A percentile compares a stretch with the other conserved stretches of the same genome.
These are phyloP conservation scores for Fraxinus xanthoxyloides DNA, from an alignment of 305 asterid species.

Conservation along the genomic window DNA sequence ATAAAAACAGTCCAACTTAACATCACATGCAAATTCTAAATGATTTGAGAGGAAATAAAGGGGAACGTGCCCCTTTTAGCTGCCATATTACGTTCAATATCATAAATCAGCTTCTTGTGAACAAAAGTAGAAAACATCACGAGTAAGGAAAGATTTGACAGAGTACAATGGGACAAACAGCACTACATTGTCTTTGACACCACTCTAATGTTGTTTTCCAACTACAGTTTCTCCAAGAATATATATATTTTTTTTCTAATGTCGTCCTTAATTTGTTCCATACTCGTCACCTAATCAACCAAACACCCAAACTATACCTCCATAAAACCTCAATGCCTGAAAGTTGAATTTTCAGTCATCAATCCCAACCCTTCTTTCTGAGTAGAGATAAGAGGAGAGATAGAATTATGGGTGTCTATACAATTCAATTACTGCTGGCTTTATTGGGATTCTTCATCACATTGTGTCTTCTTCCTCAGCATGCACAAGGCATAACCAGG, in stretches of 20 bases:
- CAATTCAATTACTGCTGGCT: background rate
- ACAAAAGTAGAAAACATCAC: conserved; percentile 3
- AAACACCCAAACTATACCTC: conserved; percentile 19
- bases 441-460: conserved; percentile 24
- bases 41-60: background rate
- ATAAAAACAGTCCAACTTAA: background rate
- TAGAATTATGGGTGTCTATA: conserved; percentile 27
- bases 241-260: background rate
- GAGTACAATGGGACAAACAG: conserved; percentile 13
- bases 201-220: conserved; percentile 76
- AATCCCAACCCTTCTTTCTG: background rate
- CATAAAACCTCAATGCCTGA: conserved; percentile 29
- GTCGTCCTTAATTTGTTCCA: conserved; percentile 12
- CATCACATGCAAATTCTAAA: background rate
- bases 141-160: conserved; percentile 11
- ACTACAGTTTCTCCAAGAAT: conserved; percentile 36
- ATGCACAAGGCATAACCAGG: conserved; percentile 40
- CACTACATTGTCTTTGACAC: conserved; percentile 56
- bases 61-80: background rate
- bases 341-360: background rate
- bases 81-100: background rate
- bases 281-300: conserved; percentile 42
- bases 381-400: background rate
- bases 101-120: background rate
- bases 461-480: conserved; percentile 33